Conservation (phyloP, 2,329 filamentous ascomycete genomes). For the Ophiostoma perfectum region DNA sequence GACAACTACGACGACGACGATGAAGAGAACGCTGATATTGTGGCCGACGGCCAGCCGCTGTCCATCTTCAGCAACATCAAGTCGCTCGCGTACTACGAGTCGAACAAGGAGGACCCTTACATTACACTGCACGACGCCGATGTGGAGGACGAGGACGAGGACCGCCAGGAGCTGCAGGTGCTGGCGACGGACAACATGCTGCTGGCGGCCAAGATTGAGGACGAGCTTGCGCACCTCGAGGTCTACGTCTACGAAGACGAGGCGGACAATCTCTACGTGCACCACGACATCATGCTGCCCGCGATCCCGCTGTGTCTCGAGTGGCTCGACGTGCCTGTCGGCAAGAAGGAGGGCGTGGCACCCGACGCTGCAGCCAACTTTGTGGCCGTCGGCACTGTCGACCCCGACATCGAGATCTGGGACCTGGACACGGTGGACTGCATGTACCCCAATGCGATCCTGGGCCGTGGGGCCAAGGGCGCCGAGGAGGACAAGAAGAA, state of each 20-base stretch:
- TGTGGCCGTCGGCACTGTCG: slow-evolving; percentile 92
- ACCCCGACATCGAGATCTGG: slow-evolving; percentile 98
- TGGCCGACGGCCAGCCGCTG: slow-evolving; percentile 53
- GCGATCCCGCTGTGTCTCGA: slow-evolving; percentile 93
- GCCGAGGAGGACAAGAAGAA: slow-evolving; percentile 48
- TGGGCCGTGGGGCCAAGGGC: slow-evolving; percentile 62
- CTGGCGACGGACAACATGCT: slow-evolving; percentile 88
- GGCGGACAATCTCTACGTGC: slow-evolving; percentile 94
- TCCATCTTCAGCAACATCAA: slow-evolving; percentile 95
- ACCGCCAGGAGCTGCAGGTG: slow-evolving; percentile 89
- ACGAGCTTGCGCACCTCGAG: slow-evolving; percentile 93
- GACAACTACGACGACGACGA: slow-evolving; percentile 91
- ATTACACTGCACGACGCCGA: slow-evolving; percentile 73
- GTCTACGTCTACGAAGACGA: slow-evolving; percentile 96
- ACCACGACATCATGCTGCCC: slow-evolving; percentile 98
- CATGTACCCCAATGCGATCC: slow-evolving; percentile 96
- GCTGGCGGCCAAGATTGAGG: slow-evolving; percentile 87
- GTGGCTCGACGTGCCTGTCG: slow-evolving; percentile 90
- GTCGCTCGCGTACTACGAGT: slow-evolving; percentile 86
- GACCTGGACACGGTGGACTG: slow-evolving; percentile 91
- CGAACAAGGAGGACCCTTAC: slow-evolving; percentile 93
- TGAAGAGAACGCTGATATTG: slow-evolving; percentile 48
- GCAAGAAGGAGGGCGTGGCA: slow-evolving; percentile 49
- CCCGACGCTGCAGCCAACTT: slow-evolving; percentile 75
- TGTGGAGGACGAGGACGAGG: slow-evolving; percentile 69